A percentile compares a stretch with the other conserved stretches of the same genome.
These are phyloP conservation scores for Noccaea bulbosa DNA, from an alignment of 345 rosid genomes.

Conservation along the genomic window DNA sequence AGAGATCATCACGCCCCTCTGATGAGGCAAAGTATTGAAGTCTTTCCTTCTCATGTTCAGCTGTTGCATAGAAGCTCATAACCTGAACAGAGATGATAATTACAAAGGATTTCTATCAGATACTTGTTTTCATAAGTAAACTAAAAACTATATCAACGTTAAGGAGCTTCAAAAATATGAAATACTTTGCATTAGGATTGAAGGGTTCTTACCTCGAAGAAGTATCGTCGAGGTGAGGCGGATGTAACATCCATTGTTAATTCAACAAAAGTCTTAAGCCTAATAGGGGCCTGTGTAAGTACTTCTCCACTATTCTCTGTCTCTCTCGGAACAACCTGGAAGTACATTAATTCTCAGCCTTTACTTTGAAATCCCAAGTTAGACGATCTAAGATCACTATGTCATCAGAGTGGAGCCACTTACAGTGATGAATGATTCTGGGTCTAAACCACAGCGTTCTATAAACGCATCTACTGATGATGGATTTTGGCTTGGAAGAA, in stretches of 20 bases:
- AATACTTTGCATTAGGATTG: slow-evolving; percentile 30
- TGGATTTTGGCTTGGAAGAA: slow-evolving; percentile 78
- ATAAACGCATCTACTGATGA: slow-evolving; percentile 72
- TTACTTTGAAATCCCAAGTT: not conserved
- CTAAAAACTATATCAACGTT: slow-evolving; percentile 8
- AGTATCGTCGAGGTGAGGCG: slow-evolving; percentile 86
- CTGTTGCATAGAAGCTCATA: slow-evolving; percentile 86
- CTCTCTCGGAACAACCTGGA: slow-evolving; percentile 65
- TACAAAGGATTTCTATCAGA: slow-evolving; percentile 24
- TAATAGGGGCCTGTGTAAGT: slow-evolving; percentile 53
- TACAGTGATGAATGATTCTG: slow-evolving; percentile 77
- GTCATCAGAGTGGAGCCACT: slow-evolving; percentile 28
- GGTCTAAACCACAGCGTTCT: slow-evolving; percentile 72
- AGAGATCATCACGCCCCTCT: slow-evolving; percentile 94
- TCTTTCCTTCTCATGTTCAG: slow-evolving; percentile 82
- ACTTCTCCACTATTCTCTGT: slow-evolving; percentile 43
- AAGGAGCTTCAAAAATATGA: not conserved
- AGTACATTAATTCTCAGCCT: slow-evolving; percentile 26
- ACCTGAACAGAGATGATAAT: slow-evolving; percentile 50
- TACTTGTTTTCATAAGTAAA: slow-evolving; percentile 20
- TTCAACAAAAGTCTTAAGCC: slow-evolving; percentile 72
- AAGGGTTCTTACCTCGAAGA: slow-evolving; percentile 81
- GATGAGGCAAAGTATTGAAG: slow-evolving; percentile 86
- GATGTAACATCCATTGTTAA: slow-evolving; percentile 96
- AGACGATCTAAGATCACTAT: slow-evolving; percentile 5